Evolutionary conservation across 768 basidiomycete species (phyloP), one percentile per base, ranked within the genome.

Genomic region (Kwoniella sp.): DNA sequence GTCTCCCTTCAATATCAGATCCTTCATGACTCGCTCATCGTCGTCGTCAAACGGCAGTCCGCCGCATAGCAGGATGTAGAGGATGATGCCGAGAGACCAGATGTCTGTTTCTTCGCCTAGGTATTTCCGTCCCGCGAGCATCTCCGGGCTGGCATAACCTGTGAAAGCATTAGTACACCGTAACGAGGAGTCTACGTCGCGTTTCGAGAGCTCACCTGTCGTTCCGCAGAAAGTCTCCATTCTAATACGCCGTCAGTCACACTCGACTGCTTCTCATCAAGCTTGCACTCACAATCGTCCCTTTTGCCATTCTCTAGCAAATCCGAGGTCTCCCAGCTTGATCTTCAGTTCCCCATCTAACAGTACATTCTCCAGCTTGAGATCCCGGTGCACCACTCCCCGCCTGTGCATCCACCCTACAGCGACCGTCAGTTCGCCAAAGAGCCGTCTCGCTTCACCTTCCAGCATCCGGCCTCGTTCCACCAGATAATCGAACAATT

Each of bases 211-310:
- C 68, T 56, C 90, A 15, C 91, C 92, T 1, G 93, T 95, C 11
- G 93, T 96, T 11, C 94, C 93, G 75, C 93, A 97, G 75, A 90
- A 95, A 0, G 93, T 96, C 76, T 96, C 93, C 86, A 97, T 87
- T 30, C 90, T 84, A 1, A 82, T 9, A 17, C 89, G 89, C 85
- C 83, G 67, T 94, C 90, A 81, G 89, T 61, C 7, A 5, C 9
- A 55, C 31, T 12, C 51, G 13, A 37, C 9, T 17, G 7, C 17
- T 23, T 15, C 41, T 25, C 51, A 37, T 29, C 47, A 31, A 3
- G 20, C n/a, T 45, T 17, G 41, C 17, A 63, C 75, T 72, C 63
- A 76, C 73, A 77, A 62, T 66, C 69, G 67, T 15, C 79, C 78
- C 60, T 67, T 77, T 26, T 70, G 62, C 73, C 73, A 95, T 82